phyloP scores from a whole-genome alignment of 257 asterid genomes.

The Solanum chiquidenum region DNA sequence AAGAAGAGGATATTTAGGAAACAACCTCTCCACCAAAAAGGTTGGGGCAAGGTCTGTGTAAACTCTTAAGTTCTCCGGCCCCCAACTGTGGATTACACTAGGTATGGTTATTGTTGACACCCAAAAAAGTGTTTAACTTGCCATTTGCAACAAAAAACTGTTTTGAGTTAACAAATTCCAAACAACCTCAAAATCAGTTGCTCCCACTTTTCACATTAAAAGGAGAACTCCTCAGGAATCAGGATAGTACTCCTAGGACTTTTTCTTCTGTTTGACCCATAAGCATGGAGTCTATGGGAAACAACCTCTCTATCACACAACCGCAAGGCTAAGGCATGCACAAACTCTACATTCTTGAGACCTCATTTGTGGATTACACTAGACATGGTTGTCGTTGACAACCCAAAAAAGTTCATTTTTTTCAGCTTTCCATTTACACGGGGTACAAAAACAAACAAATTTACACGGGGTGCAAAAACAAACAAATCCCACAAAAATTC shows the following conservation, averaged over 20 bases:
- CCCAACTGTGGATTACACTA: background rate
- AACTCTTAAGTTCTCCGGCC: background rate
- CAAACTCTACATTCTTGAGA: background rate
- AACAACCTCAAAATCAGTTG: background rate
- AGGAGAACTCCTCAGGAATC: background rate
- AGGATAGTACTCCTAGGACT: background rate
- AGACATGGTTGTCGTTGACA: background rate
- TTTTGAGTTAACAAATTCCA: background rate
- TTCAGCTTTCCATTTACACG: background rate
- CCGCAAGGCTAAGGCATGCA: background rate
- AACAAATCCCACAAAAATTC: background rate
- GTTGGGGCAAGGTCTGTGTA: background rate
- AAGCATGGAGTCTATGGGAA: background rate
- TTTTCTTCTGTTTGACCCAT: background rate
- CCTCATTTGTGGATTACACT: background rate
- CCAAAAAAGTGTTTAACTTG: background rate
- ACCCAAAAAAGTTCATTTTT: background rate
- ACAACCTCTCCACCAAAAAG: background rate
- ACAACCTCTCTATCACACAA: too few species aligned
- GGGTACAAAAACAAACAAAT: background rate
- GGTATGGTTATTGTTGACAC: background rate
- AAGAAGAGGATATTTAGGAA: background rate
- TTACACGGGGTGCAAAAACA: background rate
- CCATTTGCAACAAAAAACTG: background rate
- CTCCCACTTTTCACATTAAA: background rate